phyloP scores from a whole-genome alignment of 768 basidiomycete species.

The Tulasnella sp. region DNA sequence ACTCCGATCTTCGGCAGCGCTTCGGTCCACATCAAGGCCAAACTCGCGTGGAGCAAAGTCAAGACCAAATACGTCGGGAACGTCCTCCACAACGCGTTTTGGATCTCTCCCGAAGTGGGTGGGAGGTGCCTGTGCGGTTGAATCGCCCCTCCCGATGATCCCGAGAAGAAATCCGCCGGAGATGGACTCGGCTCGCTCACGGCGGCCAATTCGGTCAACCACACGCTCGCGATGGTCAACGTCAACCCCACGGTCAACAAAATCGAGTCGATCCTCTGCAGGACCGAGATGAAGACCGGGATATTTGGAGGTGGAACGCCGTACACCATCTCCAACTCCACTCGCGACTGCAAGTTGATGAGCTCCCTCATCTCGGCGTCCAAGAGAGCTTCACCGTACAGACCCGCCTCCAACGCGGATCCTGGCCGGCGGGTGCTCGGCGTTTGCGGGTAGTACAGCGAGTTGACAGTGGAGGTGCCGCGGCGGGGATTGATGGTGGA shows the following conservation, averaged over 20 bases:
- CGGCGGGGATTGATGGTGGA: background rate
- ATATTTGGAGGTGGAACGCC: conserved; percentile 74
- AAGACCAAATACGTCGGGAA: conserved; percentile 45
- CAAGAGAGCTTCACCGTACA: conserved; percentile 9
- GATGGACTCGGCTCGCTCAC: background rate
- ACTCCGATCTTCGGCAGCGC: conserved; percentile 69
- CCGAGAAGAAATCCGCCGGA: conserved; percentile 13
- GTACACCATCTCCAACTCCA: conserved; percentile 75
- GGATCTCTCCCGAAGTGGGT: background rate
- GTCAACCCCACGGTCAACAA: conserved; percentile 64
- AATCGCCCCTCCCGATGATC: background rate
- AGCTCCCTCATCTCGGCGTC: conserved; percentile 58
- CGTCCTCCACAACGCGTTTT: conserved; percentile 15
- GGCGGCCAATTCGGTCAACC: conserved; percentile 22
- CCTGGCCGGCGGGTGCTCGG: background rate
- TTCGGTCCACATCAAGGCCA: conserved; percentile 64
- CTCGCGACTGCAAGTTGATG: conserved; percentile 56
- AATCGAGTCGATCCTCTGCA: conserved; percentile 72
- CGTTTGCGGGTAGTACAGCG: background rate
- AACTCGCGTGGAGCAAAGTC: conserved; percentile 48
- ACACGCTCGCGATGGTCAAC: conserved; percentile 42
- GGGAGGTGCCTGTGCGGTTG: background rate
- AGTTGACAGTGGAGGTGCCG: background rate
- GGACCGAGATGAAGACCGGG: conserved; percentile 70
- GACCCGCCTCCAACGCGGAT: background rate